Evolutionary conservation across 2,329 filamentous ascomycete species (phyloP), one percentile per base, ranked within the genome.

Genomic region (Colletotrichum falcatum): DNA sequence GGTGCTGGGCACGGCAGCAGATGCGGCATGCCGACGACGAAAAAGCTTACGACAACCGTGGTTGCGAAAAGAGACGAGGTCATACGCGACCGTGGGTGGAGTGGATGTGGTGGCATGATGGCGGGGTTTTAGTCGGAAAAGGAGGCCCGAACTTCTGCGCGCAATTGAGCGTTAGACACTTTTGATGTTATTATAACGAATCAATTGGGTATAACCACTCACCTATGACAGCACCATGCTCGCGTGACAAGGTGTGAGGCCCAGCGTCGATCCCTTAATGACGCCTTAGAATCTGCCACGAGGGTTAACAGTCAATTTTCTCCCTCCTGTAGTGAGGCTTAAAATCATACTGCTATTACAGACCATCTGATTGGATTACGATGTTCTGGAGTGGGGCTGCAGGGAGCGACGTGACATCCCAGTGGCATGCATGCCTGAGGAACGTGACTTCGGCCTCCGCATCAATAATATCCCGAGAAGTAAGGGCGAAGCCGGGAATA

Each of bases 51-150:
- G 73, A 93, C 87, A 65, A 98, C 88, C 1, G 95, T 98, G n/a
- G 92, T 94, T 61, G 94, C 94, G 84, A 99, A 99, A 71, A 99
- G 91, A 55, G 94, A 96, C 66, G 93, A 95, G 76, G 96, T 99
- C 84, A 94, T 93, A 77, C 94, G 91, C 75, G 95, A 98, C 81
- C 95, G 91, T 42, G 96, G 96, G 81, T 99, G 96, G 51, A 99
- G 90, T 53, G 68, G 68, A 82, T 95, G 92, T 72, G 94, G 93
- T 77, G 94, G 91, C 93, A 96, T 96, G 79, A 78, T 83, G 65
- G 73, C 65, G 61, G 26, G 16, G 59, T 54, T 58, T 53, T 28
- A 49, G 61, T 65, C 30, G 60, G 65, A 62, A 62, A 73, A 62
- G 60, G 61, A 61, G 68, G 49, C 48, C 51, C 11, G 49, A 33